Evolutionary conservation across 2,329 filamentous ascomycete genomes (phyloP), one percentile per base, ranked within the genome.

Genomic region (Aspergillus texensis): DNA sequence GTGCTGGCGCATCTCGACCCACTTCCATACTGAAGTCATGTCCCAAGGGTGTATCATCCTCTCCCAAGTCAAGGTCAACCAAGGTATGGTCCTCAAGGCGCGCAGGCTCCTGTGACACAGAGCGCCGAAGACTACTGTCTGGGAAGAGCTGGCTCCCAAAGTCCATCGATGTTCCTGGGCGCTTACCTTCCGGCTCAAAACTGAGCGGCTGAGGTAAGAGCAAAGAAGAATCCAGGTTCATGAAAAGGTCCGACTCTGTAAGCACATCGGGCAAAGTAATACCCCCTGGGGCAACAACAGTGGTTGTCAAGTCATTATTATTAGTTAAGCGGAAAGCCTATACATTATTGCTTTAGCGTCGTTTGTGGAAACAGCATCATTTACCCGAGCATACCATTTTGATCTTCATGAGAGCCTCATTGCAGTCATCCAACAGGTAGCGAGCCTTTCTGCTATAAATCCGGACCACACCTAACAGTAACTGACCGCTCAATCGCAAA

Each of bases 401-500:
- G 73, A 99, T 97, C 82, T 97, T 98, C 85, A 96, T 90, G 69
- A 99, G 84, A 45, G 94, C 94, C 80, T 99, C 95, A 74, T 96
- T 97, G 81, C 95, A 99, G 77, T 99, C 95, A 74, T 99, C 95
- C 55, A 98, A 84, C 57, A 99, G 83, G 79, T 99, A 99, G 73
- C 94, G 91, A 74, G 95, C 94, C 82, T 99, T 99, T 75, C 95
- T 88, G 79, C 94, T 96, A 80, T 99, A 99, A 75, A 99, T 99
- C 75, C 94, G 89, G 71, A 97, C 95, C 30, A 99, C 95, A 81
- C 95, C 95, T 61, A 99, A 86, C 74, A 99, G 84, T 62, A 99
- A 85, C 82, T 99, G 95, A 64, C 94, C 94, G 75, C 93, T 98
- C 66, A 99, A 83, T 70, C 95, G 93, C 73, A 99, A 81, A 34